Percentiles rank a stretch among this genome's conserved stretches.
Evolutionary conservation across 495 filamentous ascomycete species (phyloP).

Genomic region (Penicillium samsonianum): DNA sequence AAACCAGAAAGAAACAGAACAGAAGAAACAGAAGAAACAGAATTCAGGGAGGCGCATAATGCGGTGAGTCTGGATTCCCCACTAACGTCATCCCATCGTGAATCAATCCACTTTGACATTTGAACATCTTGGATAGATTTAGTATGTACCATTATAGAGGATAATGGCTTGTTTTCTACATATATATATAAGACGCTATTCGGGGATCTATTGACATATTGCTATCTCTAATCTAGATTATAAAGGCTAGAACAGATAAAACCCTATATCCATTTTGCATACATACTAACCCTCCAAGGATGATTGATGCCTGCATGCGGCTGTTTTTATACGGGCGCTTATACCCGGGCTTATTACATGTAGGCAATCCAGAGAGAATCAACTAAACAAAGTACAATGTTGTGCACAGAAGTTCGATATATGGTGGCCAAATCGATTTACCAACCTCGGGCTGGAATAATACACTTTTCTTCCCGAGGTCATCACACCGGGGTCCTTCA

Average conservation of each 20-base stretch:
- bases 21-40: conserved; percentile 4
- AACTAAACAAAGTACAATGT: too few relatives aligned
- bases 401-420: not conserved
- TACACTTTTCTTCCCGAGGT: too few relatives aligned
- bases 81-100: conserved; percentile 15
- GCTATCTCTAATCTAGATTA: not conserved
- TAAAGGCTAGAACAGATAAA: not conserved
- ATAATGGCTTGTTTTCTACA: too few relatives aligned
- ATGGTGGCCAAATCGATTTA: too few relatives aligned
- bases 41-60: conserved; percentile 7
- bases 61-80: conserved; percentile 17
- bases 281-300: not conserved
- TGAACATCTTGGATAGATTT: not conserved
- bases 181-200: not conserved
- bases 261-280: not conserved
- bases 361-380: not conserved
- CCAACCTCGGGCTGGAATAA: too few relatives aligned
- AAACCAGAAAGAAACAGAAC: not conserved
- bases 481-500: too few relatives aligned
- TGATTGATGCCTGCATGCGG: not conserved
- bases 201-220: not conserved
- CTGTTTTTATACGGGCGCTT: not conserved
- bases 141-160: too few relatives aligned
- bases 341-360: not conserved
- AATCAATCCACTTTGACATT: conserved; percentile 10